Evolutionary conservation across 768 basidiomycete genomes (phyloP), one percentile per base, ranked within the genome.

Genomic region (Russula lepida): DNA sequence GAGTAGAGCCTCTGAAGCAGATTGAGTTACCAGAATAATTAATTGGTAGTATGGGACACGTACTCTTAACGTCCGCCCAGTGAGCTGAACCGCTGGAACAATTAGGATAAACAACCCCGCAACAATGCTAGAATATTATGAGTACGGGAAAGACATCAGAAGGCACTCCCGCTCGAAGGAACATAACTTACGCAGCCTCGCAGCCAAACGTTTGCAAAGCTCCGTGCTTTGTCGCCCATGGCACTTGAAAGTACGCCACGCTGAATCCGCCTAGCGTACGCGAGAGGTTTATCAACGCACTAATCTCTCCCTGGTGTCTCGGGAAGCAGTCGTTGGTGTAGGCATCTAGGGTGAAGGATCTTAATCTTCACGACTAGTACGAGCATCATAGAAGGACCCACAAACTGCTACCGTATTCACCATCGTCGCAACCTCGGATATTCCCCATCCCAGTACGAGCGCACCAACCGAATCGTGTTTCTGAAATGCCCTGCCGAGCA

Each of bases 391-490:
- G 7, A 69, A 65, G 56, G 73, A 81, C 68, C 70, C 69, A 75
- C 83, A 86, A 21, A 85, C 75, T 1, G 82, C 82, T 50, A 84
- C 84, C 0, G 85, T 86, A 67, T 77, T 80, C 59, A 86, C 76
- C 76, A 86, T 78, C 56, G 81, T 71, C 0, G 80, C 74, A 3
- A 82, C 72, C 60, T 83, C 76, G 0, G 84, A 78, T 56, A 86
- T 79, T 9, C 81, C 84, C 86, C 86, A 88, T 17, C 85, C 85
- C 72, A 86, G 79, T 55, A 86, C 74, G 25, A 86, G 67, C 2
- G 79, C 82, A 2, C 75, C 80, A n/a, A 78, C 69, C 35, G 74
- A 75, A 1, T 84, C 71, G 60, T 81, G 79, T 21, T 80, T 78
- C 68, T 85, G 76, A 52, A 85, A 70, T 5, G 79, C 71, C 0